phyloP scores from a whole-genome alignment of 331 rosid genomes.

The Malus hybrid region DNA sequence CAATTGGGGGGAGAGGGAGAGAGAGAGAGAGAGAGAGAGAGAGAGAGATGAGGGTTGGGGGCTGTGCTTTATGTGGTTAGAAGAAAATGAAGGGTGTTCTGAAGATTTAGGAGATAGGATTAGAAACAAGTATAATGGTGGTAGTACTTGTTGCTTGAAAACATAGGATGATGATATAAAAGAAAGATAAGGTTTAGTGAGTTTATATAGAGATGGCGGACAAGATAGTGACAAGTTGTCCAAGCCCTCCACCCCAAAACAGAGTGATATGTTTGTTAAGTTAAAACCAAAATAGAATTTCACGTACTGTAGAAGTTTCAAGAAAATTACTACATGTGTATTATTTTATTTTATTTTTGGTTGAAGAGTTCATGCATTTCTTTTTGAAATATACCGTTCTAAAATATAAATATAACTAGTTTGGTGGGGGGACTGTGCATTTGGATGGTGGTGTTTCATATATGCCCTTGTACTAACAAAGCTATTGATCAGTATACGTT shows the following conservation, averaged over 20 bases:
- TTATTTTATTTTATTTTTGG: too few relatives aligned
- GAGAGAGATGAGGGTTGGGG: not conserved
- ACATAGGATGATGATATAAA: constrained; percentile 40
- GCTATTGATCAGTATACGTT: too few relatives aligned
- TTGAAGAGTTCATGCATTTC: too few relatives aligned
- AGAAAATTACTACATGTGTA: not conserved
- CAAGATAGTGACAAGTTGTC: constrained; percentile 41
- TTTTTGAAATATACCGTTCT: too few relatives aligned
- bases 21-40: not conserved
- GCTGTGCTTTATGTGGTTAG: not conserved
- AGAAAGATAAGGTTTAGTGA: constrained; percentile 29
- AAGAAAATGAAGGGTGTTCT: not conserved
- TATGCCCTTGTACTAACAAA: too few relatives aligned
- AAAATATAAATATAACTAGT: too few relatives aligned
- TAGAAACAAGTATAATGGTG: not conserved
- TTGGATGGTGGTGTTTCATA: too few relatives aligned
- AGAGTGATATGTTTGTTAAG: not conserved
- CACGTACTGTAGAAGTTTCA: not conserved
- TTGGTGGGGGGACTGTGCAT: too few relatives aligned
- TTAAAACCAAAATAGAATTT: not conserved
- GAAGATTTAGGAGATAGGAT: not conserved
- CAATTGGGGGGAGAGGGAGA: not conserved
- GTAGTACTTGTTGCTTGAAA: constrained; percentile 1
- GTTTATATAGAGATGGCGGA: constrained; percentile 59
- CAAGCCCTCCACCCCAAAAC: constrained; percentile 1